These are phyloP conservation scores for Babesia divergens DNA, from an alignment of 169 alveolate species.

Conservation along the genomic window DNA sequence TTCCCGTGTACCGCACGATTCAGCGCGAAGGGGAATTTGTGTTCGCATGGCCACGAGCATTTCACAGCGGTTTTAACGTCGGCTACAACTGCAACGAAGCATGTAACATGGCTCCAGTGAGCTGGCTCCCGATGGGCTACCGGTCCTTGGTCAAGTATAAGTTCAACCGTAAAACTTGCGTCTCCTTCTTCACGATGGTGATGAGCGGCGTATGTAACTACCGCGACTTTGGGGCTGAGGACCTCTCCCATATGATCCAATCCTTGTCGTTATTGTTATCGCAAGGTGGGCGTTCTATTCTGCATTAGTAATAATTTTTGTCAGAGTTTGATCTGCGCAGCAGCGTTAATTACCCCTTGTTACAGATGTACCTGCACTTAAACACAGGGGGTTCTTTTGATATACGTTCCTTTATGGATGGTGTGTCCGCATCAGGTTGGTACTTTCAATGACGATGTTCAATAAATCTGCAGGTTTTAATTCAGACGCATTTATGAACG, in stretches of 20 bases:
- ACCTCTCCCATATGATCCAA: slow-evolving; percentile 22
- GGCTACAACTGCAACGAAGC: slow-evolving; percentile 95
- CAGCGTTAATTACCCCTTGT: slow-evolving; percentile 4
- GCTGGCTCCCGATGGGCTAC: slow-evolving; percentile 83
- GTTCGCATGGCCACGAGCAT: slow-evolving; percentile 86
- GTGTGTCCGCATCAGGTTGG: slow-evolving; percentile 1
- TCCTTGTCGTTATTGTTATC: slow-evolving; percentile 4
- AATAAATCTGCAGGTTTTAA: slow-evolving; percentile 7
- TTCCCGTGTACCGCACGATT: slow-evolving; percentile 80
- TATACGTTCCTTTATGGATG: background rate
- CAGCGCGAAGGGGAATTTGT: slow-evolving; percentile 88
- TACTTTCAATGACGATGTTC: background rate
- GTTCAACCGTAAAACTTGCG: slow-evolving; percentile 72
- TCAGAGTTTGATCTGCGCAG: slow-evolving; percentile 36
- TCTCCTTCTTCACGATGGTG: slow-evolving; percentile 69
- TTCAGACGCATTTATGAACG: slow-evolving; percentile 11
- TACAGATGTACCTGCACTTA: slow-evolving; percentile 52
- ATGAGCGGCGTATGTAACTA: slow-evolving; percentile 37
- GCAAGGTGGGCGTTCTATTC: slow-evolving; percentile 37
- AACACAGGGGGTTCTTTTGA: slow-evolving; percentile 2
- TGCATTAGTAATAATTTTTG: background rate
- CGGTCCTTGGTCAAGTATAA: slow-evolving; percentile 69
- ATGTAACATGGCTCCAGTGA: slow-evolving; percentile 88
- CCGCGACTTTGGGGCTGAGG: slow-evolving; percentile 26
- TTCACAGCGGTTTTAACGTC: slow-evolving; percentile 90